Conservation (phyloP, 1,284 basidiomycete genomes). For the Boletus semigastroideus region DNA sequence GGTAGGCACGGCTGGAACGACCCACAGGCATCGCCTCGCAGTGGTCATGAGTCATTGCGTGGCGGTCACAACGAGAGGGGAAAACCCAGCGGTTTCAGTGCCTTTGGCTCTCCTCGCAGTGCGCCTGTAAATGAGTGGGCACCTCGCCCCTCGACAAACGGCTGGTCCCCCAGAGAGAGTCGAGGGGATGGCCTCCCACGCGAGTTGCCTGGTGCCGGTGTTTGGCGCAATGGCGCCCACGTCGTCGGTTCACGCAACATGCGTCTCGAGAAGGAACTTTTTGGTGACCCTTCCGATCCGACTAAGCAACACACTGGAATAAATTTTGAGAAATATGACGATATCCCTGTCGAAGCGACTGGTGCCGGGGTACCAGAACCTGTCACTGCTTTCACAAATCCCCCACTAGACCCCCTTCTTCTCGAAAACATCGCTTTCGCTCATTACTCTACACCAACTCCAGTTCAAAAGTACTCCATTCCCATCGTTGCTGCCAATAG, state of each 20-base stretch:
- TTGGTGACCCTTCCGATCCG: constrained; percentile 85
- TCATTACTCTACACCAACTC: constrained; percentile 93
- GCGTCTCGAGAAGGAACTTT: constrained; percentile 94
- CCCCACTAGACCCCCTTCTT: constrained; percentile 91
- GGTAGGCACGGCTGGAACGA: constrained; percentile 71
- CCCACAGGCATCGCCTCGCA: constrained; percentile 61
- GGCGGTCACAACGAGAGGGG: constrained; percentile 48
- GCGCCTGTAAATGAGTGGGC: constrained; percentile 49
- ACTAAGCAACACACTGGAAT: constrained; percentile 92
- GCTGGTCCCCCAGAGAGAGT: constrained; percentile 38
- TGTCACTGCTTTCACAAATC: constrained; percentile 82
- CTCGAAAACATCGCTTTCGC: constrained; percentile 94
- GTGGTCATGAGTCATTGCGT: constrained; percentile 49
- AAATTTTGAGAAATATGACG: constrained; percentile 99
- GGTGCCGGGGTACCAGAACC: constrained; percentile 95
- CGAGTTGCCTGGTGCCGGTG: constrained; percentile 69
- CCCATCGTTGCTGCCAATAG: constrained; percentile 91
- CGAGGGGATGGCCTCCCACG: constrained; percentile 45
- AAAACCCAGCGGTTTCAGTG: constrained; percentile 41
- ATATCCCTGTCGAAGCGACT: constrained; percentile 98
- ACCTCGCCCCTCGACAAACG: constrained; percentile 38
- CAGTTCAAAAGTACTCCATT: constrained; percentile 99
- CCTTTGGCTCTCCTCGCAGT: constrained; percentile 38
- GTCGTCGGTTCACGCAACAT: constrained; percentile 78
- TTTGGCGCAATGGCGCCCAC: constrained; percentile 91